Base-by-base conservation (phyloP, 2,329 filamentous ascomycete species). In the Remersonia thermophila region DNA sequence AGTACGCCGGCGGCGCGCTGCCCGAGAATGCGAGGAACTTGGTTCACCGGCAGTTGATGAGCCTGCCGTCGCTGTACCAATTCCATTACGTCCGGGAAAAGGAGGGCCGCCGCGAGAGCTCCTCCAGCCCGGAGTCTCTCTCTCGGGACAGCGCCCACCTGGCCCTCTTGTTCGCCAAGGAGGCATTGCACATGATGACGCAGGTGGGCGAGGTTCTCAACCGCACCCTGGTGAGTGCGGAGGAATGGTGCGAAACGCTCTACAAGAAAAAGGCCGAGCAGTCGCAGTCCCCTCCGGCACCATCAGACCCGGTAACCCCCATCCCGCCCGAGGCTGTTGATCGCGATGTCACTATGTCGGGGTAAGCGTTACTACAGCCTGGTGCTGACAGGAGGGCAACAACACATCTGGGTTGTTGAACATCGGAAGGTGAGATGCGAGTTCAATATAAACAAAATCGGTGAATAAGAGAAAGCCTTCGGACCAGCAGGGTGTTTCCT, bases 131-230 rank as follows among this genome's bases (percentile, higher is more conserved):
- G 17, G 63, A 67, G 36, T 55, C 56, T 36, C 60, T 64, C 31
- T 57, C 63, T 10, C 59, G 61, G 2, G 69, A 77, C 17, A 67
- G 68, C 35, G 86, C 84, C 0, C 80, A 86, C 47, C 71, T 81
- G 28, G 86, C 93, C 38, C 63, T 96, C 10, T 76, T 91, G 1
- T 74, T 96, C 35, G 89, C 89, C 6, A 82, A 81, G 51, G 89
- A 96, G 55, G 85, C 87, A 0, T 66, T 96, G 11, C 86, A 95
- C 48, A 94, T 96, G 80, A 86, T 96, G 69, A 73, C 77, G 1
- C 86, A 95, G 55, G 85, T 98, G 33, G 91, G 79, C 28, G 77
- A 79, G 4, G 83, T 95, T 2, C 71, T 96, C 7, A 83, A 93
- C 47, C 82, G 85, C 36, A 96, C 91, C 0, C 81, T 96, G 36